Conservation (phyloP, 768 basidiomycete species). For the Calocybe gangraenosa region DNA sequence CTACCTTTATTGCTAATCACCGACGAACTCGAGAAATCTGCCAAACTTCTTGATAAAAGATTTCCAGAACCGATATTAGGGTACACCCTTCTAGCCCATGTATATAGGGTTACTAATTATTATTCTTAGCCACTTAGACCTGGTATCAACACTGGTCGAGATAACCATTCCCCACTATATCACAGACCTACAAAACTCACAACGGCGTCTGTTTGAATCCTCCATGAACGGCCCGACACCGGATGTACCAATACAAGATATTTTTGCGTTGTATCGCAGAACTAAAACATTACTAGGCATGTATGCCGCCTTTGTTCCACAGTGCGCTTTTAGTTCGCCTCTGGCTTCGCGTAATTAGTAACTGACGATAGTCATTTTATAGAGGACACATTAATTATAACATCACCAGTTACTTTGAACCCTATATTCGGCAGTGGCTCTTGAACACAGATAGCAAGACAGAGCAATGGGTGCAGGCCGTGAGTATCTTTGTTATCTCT, state of each 20-base stretch:
- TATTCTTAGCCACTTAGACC: conserved; percentile 55
- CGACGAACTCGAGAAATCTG: conserved; percentile 83
- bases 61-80: conserved; percentile 82
- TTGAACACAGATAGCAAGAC: conserved; percentile 87
- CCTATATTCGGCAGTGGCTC: conserved; percentile 87
- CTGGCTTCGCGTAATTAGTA: background rate
- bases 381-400: conserved; percentile 65
- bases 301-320: conserved; percentile 74
- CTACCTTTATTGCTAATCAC: conserved; percentile 80
- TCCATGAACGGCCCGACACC: conserved; percentile 86
- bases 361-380: background rate
- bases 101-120: too few relatives aligned
- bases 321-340: conserved; percentile 42
- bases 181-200: conserved; percentile 61
- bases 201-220: conserved; percentile 73
- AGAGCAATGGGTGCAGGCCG: conserved; percentile 89
- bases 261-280: conserved; percentile 82
- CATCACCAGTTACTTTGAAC: conserved; percentile 75
- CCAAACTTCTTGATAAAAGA: conserved; percentile 80
- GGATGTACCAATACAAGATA: conserved; percentile 84
- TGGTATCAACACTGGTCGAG: conserved; percentile 73
- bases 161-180: conserved; percentile 63
- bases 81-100: conserved; percentile 35
- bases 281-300: conserved; percentile 73
- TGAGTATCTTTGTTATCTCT: conserved; percentile 34